These are phyloP conservation scores for Meredithiella fracta DNA, from an alignment of 2,329 filamentous ascomycete species.

Conservation along the genomic window DNA sequence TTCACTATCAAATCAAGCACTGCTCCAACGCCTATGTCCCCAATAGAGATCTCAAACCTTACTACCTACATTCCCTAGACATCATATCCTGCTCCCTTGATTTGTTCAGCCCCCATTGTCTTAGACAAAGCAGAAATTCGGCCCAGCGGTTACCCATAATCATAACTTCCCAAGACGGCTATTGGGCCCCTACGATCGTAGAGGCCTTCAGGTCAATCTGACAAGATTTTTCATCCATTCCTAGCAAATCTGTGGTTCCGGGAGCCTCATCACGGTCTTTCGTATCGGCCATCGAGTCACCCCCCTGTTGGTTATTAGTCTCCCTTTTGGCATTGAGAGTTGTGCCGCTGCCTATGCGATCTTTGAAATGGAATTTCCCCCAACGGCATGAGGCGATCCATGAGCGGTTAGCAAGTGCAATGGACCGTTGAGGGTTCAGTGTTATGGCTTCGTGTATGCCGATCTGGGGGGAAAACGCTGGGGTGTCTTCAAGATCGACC, in stretches of 20 bases:
- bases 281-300: too few relatives aligned
- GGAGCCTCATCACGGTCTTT: not conserved
- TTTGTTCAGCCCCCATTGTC: too few relatives aligned
- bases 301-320: not conserved
- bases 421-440: constrained; percentile 25
- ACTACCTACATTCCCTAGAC: too few relatives aligned
- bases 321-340: not conserved
- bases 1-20: too few relatives aligned
- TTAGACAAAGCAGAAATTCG: too few relatives aligned
- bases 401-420: constrained; percentile 22
- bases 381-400: constrained; percentile 29
- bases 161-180: not conserved
- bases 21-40: too few relatives aligned
- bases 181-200: not conserved
- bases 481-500: constrained; percentile 29
- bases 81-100: too few relatives aligned
- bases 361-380: constrained; percentile 30
- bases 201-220: not conserved
- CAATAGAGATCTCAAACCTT: too few relatives aligned
- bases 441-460: constrained; percentile 30
- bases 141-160: too few relatives aligned
- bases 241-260: not conserved
- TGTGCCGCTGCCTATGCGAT: not conserved
- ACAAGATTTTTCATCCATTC: not conserved
- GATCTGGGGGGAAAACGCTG: constrained; percentile 24